These are phyloP conservation scores for Cryptococcus jaspeensis DNA, from an alignment of 1,284 basidiomycete genomes.

Conservation along the genomic window DNA sequence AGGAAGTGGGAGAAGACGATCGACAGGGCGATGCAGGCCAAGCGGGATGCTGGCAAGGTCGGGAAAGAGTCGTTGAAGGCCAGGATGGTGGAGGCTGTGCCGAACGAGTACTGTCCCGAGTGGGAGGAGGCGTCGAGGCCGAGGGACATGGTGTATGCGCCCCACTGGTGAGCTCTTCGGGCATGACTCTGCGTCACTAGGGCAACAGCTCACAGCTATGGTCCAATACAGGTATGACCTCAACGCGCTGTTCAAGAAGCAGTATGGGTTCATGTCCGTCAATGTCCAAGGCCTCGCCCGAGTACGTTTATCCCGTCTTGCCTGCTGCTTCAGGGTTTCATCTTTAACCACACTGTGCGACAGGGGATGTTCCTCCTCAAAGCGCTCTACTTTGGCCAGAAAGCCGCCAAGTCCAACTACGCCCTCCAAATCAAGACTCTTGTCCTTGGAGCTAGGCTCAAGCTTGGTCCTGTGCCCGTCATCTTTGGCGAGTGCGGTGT, in stretches of 20 bases:
- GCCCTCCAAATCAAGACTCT: constrained; percentile 76
- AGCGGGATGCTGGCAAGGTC: constrained; percentile 20
- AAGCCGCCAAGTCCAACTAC: constrained; percentile 76
- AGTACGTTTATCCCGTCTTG: constrained; percentile 54
- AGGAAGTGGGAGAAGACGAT: constrained; percentile 70
- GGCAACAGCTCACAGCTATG: background rate
- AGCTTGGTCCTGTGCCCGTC: constrained; percentile 73
- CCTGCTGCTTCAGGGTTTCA: background rate
- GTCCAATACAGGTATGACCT: constrained; percentile 76
- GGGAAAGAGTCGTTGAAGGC: constrained; percentile 43
- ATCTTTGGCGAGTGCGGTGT: constrained; percentile 87
- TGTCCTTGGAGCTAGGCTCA: constrained; percentile 63
- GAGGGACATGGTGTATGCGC: constrained; percentile 77
- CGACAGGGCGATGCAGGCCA: constrained; percentile 37
- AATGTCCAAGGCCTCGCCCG: constrained; percentile 86
- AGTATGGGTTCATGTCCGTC: constrained; percentile 75
- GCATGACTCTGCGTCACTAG: background rate
- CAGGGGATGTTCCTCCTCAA: constrained; percentile 80
- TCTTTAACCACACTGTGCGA: background rate
- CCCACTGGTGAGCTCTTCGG: constrained; percentile 70
- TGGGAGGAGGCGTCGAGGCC: constrained; percentile 68
- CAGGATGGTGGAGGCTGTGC: constrained; percentile 79
- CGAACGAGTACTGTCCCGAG: constrained; percentile 84
- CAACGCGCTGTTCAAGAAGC: constrained; percentile 76
- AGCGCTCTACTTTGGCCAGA: constrained; percentile 82